A percentile compares a stretch with the other conserved stretches of the same genome.
These are phyloP conservation scores for Moesziomyces sp. DNA, from an alignment of 1,284 basidiomycete genomes.

Conservation along the genomic window DNA sequence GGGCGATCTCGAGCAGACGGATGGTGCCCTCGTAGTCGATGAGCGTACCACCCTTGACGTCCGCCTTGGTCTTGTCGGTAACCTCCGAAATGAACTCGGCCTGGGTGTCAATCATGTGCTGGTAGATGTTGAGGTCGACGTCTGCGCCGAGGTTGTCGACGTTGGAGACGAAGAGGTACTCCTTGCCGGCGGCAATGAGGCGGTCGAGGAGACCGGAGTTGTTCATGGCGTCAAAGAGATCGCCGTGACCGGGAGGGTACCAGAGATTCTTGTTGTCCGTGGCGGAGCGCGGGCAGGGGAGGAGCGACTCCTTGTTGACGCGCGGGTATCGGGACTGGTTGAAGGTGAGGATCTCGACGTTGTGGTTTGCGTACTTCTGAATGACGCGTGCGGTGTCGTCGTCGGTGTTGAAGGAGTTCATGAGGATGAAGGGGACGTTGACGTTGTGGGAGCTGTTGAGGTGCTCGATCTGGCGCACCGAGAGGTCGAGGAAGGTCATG, in stretches of 20 bases:
- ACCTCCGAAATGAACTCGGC: conserved; percentile 72
- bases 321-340: conserved; percentile 99
- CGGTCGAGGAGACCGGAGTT: conserved; percentile 97
- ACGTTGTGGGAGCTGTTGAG: conserved; percentile 74
- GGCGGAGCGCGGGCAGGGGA: conserved; percentile 86
- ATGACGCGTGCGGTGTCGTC: conserved; percentile 76
- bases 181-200: conserved; percentile 92
- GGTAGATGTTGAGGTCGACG: conserved; percentile 75
- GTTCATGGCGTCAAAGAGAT: conserved; percentile 89
- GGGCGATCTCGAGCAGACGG: conserved; percentile 95
- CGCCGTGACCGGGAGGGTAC: conserved; percentile 96
- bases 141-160: conserved; percentile 99
- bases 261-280: conserved; percentile 94
- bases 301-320: conserved; percentile 92
- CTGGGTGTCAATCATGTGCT: conserved; percentile 71
- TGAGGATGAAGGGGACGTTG: conserved; percentile 96
- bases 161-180: conserved; percentile 98
- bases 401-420: conserved; percentile 99
- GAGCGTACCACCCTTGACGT: conserved; percentile 97
- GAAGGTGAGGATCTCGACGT: conserved; percentile 74
- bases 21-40: conserved; percentile 96
- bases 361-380: conserved; percentile 94
- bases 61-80: conserved; percentile 99
- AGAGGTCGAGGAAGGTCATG: conserved; percentile 99
- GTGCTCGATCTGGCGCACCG: conserved; percentile 94